Conservation (phyloP, 108 stramenopile genomes). For the Cyclotella kingstonii region DNA sequence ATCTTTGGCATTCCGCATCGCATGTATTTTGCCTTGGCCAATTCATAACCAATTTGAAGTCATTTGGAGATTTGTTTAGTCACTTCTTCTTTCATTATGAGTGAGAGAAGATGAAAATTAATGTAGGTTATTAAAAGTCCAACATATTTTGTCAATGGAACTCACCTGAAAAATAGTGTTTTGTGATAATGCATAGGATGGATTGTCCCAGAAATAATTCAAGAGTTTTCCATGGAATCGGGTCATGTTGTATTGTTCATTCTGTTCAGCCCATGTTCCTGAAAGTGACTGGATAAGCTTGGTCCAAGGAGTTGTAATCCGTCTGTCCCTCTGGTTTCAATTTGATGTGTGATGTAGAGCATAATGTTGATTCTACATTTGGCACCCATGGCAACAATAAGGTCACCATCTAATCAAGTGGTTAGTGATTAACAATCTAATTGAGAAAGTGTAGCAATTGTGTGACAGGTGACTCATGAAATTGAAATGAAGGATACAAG, state of each 20-base stretch:
- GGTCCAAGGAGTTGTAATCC: conserved; percentile 39
- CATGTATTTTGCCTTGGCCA: conserved; percentile 20
- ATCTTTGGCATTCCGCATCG: conserved; percentile 44
- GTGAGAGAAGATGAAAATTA: background rate
- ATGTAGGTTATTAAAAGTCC: background rate
- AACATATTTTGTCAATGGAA: too few species aligned
- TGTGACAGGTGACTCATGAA: background rate
- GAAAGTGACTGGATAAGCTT: conserved; percentile 36
- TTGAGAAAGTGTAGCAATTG: background rate
- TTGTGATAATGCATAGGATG: conserved; percentile 20
- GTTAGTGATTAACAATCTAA: background rate
- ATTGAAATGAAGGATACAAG: too few species aligned
- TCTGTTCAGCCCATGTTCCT: too few species aligned
- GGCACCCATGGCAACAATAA: conserved; percentile 38
- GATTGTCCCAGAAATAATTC: conserved; percentile 40
- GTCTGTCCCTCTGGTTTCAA: conserved; percentile 41
- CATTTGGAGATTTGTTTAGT: conserved; percentile 39
- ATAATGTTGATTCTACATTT: conserved; percentile 45
- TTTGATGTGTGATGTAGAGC: conserved; percentile 50
- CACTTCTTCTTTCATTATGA: conserved; percentile 21
- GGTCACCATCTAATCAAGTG: conserved; percentile 33
- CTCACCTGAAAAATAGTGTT: conserved; percentile 22
- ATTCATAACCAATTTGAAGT: conserved; percentile 25
- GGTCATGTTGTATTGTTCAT: too few species aligned
- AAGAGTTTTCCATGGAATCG: conserved; percentile 3